Conservation (phyloP, 768 basidiomycete species). For the Kwoniella sp. region DNA sequence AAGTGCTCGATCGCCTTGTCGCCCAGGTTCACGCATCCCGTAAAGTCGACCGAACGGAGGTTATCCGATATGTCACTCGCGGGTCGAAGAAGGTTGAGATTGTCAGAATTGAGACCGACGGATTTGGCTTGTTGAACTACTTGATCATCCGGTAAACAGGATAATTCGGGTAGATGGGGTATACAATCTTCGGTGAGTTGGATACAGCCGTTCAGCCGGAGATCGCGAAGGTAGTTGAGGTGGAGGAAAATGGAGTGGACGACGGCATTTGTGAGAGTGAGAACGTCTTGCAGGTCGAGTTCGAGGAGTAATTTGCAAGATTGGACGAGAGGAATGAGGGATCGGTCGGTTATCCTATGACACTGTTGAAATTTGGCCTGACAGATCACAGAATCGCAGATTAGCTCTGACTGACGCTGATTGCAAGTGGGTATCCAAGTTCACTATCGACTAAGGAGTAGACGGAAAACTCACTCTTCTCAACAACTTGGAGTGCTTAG, state of each 20-base stretch:
- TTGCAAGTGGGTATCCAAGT: neutral
- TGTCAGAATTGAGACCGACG: neutral
- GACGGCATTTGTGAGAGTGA: constrained; percentile 71
- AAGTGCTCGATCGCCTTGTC: constrained; percentile 83
- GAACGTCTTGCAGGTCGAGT: constrained; percentile 86
- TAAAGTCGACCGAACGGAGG: constrained; percentile 89
- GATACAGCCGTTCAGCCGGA: constrained; percentile 77
- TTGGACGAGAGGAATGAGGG: constrained; percentile 74
- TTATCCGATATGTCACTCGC: constrained; percentile 66
- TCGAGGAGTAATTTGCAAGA: constrained; percentile 86
- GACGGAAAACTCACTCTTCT: constrained; percentile 61
- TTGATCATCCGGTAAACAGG: constrained; percentile 40
- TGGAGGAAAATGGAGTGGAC: constrained; percentile 82
- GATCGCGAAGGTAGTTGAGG: constrained; percentile 82
- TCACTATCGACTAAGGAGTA: too few relatives aligned
- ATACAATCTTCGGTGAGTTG: constrained; percentile 82
- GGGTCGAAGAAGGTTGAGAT: constrained; percentile 21
- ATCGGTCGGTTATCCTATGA: constrained; percentile 70
- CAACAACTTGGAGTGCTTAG: constrained; percentile 71
- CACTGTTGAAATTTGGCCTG: constrained; percentile 82
- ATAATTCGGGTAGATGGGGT: constrained; percentile 64
- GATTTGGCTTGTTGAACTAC: neutral
- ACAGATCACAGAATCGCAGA: too few relatives aligned
- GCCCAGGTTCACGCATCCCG: constrained; percentile 76
- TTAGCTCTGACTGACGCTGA: neutral